These are phyloP conservation scores for Vaccinium vitisidaea DNA, from an alignment of 148 eudicot genomes.

Conservation along the genomic window DNA sequence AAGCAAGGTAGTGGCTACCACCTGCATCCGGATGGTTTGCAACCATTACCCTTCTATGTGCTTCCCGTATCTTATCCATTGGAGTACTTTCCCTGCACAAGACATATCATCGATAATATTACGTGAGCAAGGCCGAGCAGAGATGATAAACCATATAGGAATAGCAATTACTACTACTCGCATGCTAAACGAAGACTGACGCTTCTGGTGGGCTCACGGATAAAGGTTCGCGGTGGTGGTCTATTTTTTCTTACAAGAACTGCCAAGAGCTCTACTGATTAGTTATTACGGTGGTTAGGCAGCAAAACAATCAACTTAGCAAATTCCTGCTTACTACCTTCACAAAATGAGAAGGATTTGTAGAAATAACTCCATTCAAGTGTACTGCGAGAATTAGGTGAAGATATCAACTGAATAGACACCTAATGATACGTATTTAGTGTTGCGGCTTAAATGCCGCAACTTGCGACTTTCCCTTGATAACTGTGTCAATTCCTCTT, in stretches of 20 bases:
- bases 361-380: neutral
- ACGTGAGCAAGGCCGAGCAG: neutral
- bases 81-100: conserved; percentile 41
- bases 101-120: neutral
- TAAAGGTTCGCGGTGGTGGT: neutral
- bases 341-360: neutral
- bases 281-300: neutral
- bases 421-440: neutral
- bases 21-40: conserved; percentile 57
- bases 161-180: neutral
- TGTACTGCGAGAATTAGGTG: neutral
- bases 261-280: neutral
- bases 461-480: neutral
- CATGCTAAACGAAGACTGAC: neutral
- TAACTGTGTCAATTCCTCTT: neutral
- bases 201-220: neutral
- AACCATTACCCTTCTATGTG: conserved; percentile 48
- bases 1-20: conserved; percentile 56
- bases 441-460: neutral
- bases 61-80: conserved; percentile 40
- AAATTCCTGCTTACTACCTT: neutral
- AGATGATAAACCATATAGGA: no score
- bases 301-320: neutral
- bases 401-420: neutral
- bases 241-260: neutral